phyloP scores from a whole-genome alignment of 345 rosid genomes.

The Eucalyptus viminalis region DNA sequence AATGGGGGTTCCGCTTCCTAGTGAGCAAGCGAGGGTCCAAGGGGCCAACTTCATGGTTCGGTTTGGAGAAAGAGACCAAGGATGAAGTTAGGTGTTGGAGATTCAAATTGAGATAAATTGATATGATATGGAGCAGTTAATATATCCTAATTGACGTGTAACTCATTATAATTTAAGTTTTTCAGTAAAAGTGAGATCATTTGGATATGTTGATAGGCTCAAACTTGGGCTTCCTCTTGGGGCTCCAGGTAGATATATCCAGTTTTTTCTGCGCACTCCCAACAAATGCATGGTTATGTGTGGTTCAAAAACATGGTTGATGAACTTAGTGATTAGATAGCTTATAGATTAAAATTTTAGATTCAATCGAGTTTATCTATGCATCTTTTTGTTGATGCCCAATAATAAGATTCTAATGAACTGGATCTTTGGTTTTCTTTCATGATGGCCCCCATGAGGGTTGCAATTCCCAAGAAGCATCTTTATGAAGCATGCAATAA shows the following conservation, averaged over 20 bases:
- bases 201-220: fast-evolving
- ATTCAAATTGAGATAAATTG: too few species aligned
- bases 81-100: too few species aligned
- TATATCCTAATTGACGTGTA: too few species aligned
- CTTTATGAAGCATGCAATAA: background rate
- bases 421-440: background rate
- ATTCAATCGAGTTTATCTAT: background rate
- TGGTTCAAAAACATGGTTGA: background rate
- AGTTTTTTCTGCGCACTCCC: fast-evolving
- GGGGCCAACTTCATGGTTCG: too few species aligned
- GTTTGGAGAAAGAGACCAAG: too few species aligned
- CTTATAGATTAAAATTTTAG: background rate
- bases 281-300: background rate
- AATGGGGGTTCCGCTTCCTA: too few species aligned
- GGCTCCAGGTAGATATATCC: fast-evolving
- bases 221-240: fast-evolving
- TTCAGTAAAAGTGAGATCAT: fast-evolving
- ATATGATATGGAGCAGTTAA: too few species aligned
- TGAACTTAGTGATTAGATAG: background rate
- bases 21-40: too few species aligned
- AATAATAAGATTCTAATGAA: background rate
- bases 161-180: fast-evolving
- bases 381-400: background rate
- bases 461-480: background rate
- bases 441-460: background rate